Evolutionary conservation across 2,329 filamentous ascomycete genomes (phyloP), one percentile per base, ranked within the genome.

Genomic region (Nemania sp.): DNA sequence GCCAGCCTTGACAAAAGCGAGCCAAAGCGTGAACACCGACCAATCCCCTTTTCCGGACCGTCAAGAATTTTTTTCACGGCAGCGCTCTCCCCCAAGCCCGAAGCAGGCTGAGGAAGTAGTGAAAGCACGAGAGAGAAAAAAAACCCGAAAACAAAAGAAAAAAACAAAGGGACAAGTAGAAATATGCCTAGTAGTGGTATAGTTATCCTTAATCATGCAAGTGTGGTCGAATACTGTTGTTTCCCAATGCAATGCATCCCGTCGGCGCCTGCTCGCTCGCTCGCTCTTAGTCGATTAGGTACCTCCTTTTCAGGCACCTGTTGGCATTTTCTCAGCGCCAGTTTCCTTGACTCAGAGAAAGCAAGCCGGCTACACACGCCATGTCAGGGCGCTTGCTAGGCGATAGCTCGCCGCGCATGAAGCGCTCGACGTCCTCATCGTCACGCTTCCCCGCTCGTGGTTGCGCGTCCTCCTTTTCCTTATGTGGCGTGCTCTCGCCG

Each of bases 291-390:
- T 18, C 3, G 17, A 2, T 35, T 18, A 15, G 54, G 18, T 40
- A 29, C 18, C 20, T 48, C 34, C 11, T 10, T 49, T 37, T 9
- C 11, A 15, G 7, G 18, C 32, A 20, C 2, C 11, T 12, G 20
- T 25, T 2, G 9, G 25, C 9, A 12, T 17, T 48, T 55, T 46
- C 20, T 83, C 76, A 90, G 71, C 86, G 84, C 92, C 93, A 97
- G 71, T 91, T 91, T n/a, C 93, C 94, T 77, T 96, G 91, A 70
- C 92, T 96, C 47, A 98, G 81, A 52, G 91, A 94, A 64, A 97
- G 75, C 65, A 98, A 77, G n/a, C 92, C 92, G 56, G 94, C 91
- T 48, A 97, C 89, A 71, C 92, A 96, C 72, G 96, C 92, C 74
- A 96, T 81, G 72, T 97, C 94, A 58, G 87, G 85, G 73, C 87